These are phyloP conservation scores for Blastocystis sp. DNA, from an alignment of 352 stramenopile species.

Conservation along the genomic window DNA sequence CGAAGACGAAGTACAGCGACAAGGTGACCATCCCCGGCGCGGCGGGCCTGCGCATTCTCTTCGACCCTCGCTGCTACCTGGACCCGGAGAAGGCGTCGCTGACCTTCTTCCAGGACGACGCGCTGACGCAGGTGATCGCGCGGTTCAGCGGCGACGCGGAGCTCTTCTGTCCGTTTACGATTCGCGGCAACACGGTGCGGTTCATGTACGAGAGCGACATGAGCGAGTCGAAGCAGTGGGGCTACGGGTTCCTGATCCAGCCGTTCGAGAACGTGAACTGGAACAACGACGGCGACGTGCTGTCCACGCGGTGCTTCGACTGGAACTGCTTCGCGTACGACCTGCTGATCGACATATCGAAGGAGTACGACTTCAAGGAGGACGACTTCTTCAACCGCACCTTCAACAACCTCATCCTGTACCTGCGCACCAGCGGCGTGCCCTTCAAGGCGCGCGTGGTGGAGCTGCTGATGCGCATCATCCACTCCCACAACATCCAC, in stretches of 20 bases:
- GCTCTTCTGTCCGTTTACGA: constrained; percentile 48
- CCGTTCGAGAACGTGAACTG: constrained; percentile 65
- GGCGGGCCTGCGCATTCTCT: constrained; percentile 55
- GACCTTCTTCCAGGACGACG: constrained; percentile 68
- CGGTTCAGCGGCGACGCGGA: constrained; percentile 16
- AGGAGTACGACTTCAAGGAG: neutral
- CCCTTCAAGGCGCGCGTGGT: constrained; percentile 44
- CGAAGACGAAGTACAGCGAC: constrained; percentile 55
- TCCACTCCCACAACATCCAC: constrained; percentile 27
- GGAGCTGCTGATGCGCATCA: constrained; percentile 32
- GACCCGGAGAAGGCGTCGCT: constrained; percentile 42
- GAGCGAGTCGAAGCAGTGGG: constrained; percentile 36
- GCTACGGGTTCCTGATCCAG: constrained; percentile 70
- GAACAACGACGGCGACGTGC: constrained; percentile 60
- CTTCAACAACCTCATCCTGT: constrained; percentile 52
- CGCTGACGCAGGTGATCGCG: constrained; percentile 55
- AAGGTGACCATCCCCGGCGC: constrained; percentile 43
- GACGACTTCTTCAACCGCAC: constrained; percentile 26
- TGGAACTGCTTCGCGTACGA: constrained; percentile 66
- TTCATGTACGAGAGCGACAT: constrained; percentile 43
- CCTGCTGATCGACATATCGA: constrained; percentile 43
- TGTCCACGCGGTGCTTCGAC: constrained; percentile 45
- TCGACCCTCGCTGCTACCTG: constrained; percentile 47
- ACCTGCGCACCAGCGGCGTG: neutral
- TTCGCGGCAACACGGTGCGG: constrained; percentile 53